phyloP scores from a whole-genome alignment of 2,329 filamentous ascomycete genomes.

The Colletotrichum coccodes region DNA sequence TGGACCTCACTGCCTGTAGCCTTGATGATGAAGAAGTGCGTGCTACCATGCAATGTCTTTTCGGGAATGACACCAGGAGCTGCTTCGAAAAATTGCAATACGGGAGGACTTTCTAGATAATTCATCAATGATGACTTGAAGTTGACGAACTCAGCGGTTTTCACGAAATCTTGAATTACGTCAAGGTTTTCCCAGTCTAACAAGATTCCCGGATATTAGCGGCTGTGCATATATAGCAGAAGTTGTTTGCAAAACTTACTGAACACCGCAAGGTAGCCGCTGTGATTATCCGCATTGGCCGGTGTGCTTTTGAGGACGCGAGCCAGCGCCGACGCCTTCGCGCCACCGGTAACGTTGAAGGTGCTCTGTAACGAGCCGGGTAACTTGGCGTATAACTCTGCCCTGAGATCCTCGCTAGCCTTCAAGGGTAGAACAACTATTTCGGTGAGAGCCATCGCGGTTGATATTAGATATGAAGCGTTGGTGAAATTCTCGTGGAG shows the following conservation, averaged over 20 bases:
- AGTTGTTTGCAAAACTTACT: background rate
- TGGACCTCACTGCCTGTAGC: background rate
- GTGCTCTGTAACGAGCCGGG: background rate
- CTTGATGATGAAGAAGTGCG: constrained; percentile 20
- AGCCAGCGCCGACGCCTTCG: background rate
- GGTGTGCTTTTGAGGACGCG: constrained; percentile 10
- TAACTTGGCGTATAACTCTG: background rate
- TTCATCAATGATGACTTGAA: background rate
- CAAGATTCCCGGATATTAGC: no score
- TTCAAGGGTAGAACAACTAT: background rate
- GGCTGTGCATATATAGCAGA: background rate
- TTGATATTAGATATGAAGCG: no score
- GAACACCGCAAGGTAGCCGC: constrained; percentile 1
- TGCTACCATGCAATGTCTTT: background rate
- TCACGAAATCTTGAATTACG: background rate
- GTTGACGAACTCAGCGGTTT: background rate
- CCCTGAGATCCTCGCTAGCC: background rate
- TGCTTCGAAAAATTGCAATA: constrained; percentile 7
- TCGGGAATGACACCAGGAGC: background rate
- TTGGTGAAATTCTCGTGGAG: no score
- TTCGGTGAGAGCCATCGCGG: constrained; percentile 10
- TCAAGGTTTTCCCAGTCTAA: constrained; percentile 11
- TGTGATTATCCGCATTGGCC: background rate
- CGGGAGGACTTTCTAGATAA: background rate
- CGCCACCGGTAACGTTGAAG: background rate